Evolutionary conservation across 23 red algal species (phyloP).

Genomic region (Gracilaria domingensis): DNA sequence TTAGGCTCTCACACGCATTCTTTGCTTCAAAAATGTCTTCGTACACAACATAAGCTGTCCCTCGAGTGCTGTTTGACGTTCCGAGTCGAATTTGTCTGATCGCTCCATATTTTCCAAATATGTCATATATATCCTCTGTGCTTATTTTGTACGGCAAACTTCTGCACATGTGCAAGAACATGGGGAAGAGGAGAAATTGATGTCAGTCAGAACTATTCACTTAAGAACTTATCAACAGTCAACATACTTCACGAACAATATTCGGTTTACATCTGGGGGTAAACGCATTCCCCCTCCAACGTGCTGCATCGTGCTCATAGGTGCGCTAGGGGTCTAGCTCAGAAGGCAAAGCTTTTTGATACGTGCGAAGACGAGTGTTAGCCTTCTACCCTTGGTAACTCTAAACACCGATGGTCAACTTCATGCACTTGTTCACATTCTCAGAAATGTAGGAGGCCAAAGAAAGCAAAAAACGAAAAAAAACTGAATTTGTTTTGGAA

Average conservation of each 20-base stretch:
- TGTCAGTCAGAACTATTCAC: neutral
- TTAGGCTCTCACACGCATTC: constrained; percentile 80
- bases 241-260: constrained; percentile 82
- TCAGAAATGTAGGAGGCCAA: no score
- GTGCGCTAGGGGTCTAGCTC: neutral
- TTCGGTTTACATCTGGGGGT: constrained; percentile 83
- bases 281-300: constrained; percentile 50
- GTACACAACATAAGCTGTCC: constrained; percentile 93
- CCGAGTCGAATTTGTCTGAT: constrained; percentile 94
- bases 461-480: no score
- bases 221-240: no score
- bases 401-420: no score
- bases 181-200: neutral
- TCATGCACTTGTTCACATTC: no score
- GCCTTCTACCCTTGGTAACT: no score
- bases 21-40: constrained; percentile 91
- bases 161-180: constrained; percentile 44
- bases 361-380: no score
- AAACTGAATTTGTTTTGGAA: no score
- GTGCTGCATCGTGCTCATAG: constrained; percentile 17
- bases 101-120: constrained; percentile 87
- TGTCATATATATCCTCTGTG: constrained; percentile 88
- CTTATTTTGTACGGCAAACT: constrained; percentile 89
- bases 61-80: constrained; percentile 70
- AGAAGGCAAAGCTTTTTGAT: neutral